Evolutionary conservation across 345 rosid genomes (phyloP), one percentile per base, ranked within the genome.

Genomic region (Linum usitatissimum): DNA sequence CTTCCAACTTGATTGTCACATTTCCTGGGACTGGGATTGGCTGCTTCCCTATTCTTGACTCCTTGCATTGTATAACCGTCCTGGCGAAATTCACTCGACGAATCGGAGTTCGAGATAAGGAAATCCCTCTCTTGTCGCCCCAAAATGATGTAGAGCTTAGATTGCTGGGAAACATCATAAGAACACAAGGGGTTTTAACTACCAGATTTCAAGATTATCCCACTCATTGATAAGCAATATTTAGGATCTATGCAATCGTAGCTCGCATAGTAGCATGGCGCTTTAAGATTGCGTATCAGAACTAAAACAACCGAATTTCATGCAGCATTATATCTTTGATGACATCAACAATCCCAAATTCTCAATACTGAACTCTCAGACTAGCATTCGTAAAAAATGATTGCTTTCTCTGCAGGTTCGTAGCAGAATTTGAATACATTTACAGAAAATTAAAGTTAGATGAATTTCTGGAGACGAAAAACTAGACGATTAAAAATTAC

Each of bases 41-140:
- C 66, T 81, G 91, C 85, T 93, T 93, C 53, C 97, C 96, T 21
- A 93, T 90, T 64, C 97, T 80, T 23, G 97, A 93, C 76, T 93
- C 99, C 74, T 89, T 93, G 68, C 96, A 90, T 72, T 79, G 79
- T n/a, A 90, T 73, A 14, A 75, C 65, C 76, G 77, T 87, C 63
- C 82, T 82, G 5, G 36, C 64, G 65, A 81, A 81, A 55, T 74
- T 68, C 57, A 83, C 62, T 18, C 70, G 79, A 63, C 66, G 70
- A 55, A 64, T 68, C 4, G 83, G 78, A 45, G 73, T 63, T n/a
- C 55, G 68, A 40, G 83, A 77, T 39, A 79, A 42, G 59, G 69
- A 66, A 34, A 77, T 64, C 56, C 81, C 76, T 53, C 70, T 82
- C 59, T 78, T 78, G 65, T 85, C 84, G n/a, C 90, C 96, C 68